Evolutionary conservation across 2,329 filamentous ascomycete species (phyloP).

Genomic region (Anthostomella pinea): DNA sequence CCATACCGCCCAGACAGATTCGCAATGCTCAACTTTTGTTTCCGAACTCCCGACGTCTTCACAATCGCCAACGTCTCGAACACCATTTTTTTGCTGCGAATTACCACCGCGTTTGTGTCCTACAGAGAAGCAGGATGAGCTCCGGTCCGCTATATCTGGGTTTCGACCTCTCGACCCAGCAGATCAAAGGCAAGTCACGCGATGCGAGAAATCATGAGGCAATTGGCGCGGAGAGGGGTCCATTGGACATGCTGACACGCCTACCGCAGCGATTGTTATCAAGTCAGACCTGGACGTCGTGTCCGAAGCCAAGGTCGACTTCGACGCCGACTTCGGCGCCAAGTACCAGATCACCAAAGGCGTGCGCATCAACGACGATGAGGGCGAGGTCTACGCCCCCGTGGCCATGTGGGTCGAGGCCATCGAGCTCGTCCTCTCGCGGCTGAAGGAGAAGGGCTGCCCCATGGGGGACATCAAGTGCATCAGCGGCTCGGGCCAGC

Average conservation of each 20-base stretch:
- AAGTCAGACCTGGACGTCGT: conserved; percentile 77
- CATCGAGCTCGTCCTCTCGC: conserved; percentile 76
- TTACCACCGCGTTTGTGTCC: neutral
- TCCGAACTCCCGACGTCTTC: no score
- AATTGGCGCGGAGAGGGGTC: neutral
- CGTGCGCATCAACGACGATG: conserved; percentile 75
- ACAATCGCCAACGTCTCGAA: no score
- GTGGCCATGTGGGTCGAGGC: conserved; percentile 95
- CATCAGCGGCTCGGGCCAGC: conserved; percentile 89
- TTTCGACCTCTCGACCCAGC: conserved; percentile 95
- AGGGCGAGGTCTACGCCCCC: conserved; percentile 88
- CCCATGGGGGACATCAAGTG: conserved; percentile 75
- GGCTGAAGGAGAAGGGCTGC: conserved; percentile 66
- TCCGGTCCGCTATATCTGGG: conserved; percentile 74
- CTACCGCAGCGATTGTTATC: conserved; percentile 69
- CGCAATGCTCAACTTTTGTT: no score
- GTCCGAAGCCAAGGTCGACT: conserved; percentile 88
- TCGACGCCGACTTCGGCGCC: conserved; percentile 74
- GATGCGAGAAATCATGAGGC: no score
- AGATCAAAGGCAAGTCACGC: conserved; percentile 72
- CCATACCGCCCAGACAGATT: no score
- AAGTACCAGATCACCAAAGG: conserved; percentile 84
- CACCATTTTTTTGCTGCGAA: neutral
- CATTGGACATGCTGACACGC: conserved; percentile 8
- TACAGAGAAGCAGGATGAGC: conserved; percentile 29